phyloP scores from a whole-genome alignment of 169 alveolate genomes.

The Eimeria brunetti region DNA sequence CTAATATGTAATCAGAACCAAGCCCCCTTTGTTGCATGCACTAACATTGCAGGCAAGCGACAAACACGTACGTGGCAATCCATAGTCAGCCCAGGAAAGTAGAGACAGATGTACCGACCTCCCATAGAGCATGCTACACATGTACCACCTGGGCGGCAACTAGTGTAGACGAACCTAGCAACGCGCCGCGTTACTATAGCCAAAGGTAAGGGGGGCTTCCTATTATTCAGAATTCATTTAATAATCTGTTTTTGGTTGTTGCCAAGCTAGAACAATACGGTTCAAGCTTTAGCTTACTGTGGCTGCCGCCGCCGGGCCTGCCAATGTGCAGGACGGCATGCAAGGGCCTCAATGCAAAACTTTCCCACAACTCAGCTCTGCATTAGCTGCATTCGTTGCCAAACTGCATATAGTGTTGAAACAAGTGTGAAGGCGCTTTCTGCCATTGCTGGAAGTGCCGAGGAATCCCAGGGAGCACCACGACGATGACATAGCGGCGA shows the following conservation, averaged over 20 bases:
- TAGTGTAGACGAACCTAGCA: neutral
- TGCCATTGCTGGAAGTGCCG: neutral
- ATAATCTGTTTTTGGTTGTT: neutral
- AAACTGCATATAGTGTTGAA: neutral
- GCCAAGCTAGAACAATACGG: neutral
- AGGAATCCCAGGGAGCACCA: neutral
- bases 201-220: neutral
- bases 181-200: neutral
- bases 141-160: neutral
- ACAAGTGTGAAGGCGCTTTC: neutral
- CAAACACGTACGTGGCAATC: neutral
- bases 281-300: neutral
- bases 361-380: neutral
- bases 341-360: conserved; percentile 1
- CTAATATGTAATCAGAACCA: neutral
- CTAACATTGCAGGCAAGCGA: neutral
- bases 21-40: neutral
- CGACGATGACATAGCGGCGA: conserved; percentile 25
- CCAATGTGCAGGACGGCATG: conserved; percentile 31
- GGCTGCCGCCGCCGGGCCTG: conserved; percentile 43
- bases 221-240: neutral
- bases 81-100: neutral
- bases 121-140: neutral
- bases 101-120: neutral
- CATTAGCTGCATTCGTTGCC: neutral